Conservation (phyloP, 2,329 filamentous ascomycete species). For the Pyricularia pennisetigena region DNA sequence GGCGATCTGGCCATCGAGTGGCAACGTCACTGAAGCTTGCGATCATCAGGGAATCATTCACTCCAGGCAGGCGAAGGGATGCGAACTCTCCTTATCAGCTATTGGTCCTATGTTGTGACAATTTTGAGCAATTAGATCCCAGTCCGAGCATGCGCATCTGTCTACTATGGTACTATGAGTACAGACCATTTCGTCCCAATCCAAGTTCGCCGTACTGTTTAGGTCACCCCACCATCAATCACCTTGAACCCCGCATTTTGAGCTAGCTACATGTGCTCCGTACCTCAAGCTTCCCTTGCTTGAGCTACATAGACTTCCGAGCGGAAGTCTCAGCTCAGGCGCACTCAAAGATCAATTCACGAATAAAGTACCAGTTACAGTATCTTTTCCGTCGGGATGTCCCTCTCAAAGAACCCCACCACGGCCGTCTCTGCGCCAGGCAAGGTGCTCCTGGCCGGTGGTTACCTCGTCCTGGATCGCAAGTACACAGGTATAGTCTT, state of each 20-base stretch:
- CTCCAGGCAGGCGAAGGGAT: not conserved
- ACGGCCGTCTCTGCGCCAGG: constrained; percentile 79
- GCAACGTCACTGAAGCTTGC: not conserved
- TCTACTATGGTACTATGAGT: no score
- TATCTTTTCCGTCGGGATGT: not conserved
- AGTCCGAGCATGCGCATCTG: not conserved
- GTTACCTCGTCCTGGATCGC: constrained; percentile 88
- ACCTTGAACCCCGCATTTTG: not conserved
- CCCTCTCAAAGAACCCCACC: constrained; percentile 20
- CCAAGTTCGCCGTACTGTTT: not conserved
- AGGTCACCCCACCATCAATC: not conserved
- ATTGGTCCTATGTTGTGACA: not conserved
- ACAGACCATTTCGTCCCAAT: not conserved
- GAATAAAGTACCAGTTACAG: not conserved
- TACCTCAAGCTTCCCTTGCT: not conserved
- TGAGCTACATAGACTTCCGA: not conserved
- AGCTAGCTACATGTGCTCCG: not conserved
- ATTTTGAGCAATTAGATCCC: not conserved
- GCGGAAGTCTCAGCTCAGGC: not conserved
- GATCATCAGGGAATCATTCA: not conserved
- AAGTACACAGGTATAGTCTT: constrained; percentile 69
- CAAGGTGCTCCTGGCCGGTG: constrained; percentile 90
- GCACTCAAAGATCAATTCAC: not conserved
- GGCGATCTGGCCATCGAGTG: not conserved
- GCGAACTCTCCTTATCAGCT: not conserved